phyloP scores from a whole-genome alignment of 768 basidiomycete genomes.

The Pisolithus marmoratus region DNA sequence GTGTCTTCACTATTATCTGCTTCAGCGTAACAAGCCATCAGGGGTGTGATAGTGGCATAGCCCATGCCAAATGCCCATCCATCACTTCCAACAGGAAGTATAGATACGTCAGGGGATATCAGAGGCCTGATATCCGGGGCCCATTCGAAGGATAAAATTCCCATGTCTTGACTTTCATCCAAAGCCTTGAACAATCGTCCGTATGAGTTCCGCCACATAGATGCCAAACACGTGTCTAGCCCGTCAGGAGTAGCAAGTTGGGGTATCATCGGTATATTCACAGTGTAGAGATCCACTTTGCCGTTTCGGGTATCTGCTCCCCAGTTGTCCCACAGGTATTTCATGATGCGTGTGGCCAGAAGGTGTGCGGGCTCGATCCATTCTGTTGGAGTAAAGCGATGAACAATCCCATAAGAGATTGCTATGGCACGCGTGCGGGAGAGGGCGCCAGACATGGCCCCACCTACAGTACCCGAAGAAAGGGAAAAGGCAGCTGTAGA shows the following conservation, averaged over 20 bases:
- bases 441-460: slow-evolving; percentile 76
- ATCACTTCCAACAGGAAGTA: slow-evolving; percentile 74
- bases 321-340: slow-evolving; percentile 81
- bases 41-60: slow-evolving; percentile 70
- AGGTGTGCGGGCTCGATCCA: slow-evolving; percentile 69
- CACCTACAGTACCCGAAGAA: slow-evolving; percentile 90
- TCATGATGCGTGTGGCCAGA: slow-evolving; percentile 61
- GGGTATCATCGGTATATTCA: slow-evolving; percentile 84
- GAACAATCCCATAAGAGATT: slow-evolving; percentile 79
- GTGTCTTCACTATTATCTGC: slow-evolving; percentile 12
- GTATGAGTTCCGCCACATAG: slow-evolving; percentile 82
- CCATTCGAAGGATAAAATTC: slow-evolving; percentile 65
- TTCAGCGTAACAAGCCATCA: slow-evolving; percentile 72
- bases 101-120: slow-evolving; percentile 50
- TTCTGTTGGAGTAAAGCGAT: slow-evolving; percentile 55
- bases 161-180: slow-evolving; percentile 38
- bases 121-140: slow-evolving; percentile 65
- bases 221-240: slow-evolving; percentile 72
- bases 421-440: slow-evolving; percentile 75
- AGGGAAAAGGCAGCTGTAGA: slow-evolving; percentile 73
- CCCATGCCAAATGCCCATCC: slow-evolving; percentile 73
- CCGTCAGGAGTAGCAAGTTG: slow-evolving; percentile 53
- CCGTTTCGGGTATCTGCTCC: slow-evolving; percentile 59
- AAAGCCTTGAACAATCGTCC: slow-evolving; percentile 62
- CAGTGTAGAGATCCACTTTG: slow-evolving; percentile 76